Evolutionary conservation across 2,329 filamentous ascomycete genomes (phyloP), one percentile per base, ranked within the genome.

Genomic region (Aphanocladium album): DNA sequence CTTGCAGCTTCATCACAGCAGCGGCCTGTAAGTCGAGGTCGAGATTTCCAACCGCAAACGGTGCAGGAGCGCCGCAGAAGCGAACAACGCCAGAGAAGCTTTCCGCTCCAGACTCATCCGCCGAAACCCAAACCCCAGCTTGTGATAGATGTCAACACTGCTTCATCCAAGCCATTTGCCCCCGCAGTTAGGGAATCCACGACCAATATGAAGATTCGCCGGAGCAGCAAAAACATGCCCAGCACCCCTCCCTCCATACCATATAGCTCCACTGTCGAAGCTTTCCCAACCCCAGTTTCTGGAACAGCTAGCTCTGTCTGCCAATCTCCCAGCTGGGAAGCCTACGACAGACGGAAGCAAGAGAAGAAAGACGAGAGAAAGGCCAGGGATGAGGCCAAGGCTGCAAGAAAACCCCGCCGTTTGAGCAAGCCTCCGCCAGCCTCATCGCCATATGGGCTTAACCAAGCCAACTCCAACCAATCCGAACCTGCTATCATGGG

Each of bases 311-410:
- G 65, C 6, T 72, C 73, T 0, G 83, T 86, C 58, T 87, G 84
- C 63, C 82, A 85, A 60, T 87, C 84, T 1, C 84, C 84, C 1
- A 85, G 79, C 60, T 87, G 84, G 84, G 83, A 85, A 63, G 79
- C 81, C 23, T 83, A 83, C 65, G 77, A 77, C 2, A 77, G 79
- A 21, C 79, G 76, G 64, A 83, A 81, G 65, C 81, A 78, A 67
- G 80, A 83, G 63, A 83, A 80, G 68, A 82, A 80, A 66, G 72
- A 72, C 16, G 73, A 76, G 39, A 79, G 74, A 57, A 78, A 74
- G 64, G 77, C 78, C 62, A 70, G 67, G 23, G 68, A 69, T 39
- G 73, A 76, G 45, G 72, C 68, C 61, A 78, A 71, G 60, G 69
- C 71, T 7, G 65, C 71, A 17, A 75, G 72, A 63, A 47, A 68